A percentile compares a stretch with the other conserved stretches of the same genome.
phyloP scores from a whole-genome alignment of 495 filamentous ascomycete genomes.

The Astrothelium macrocarpum region DNA sequence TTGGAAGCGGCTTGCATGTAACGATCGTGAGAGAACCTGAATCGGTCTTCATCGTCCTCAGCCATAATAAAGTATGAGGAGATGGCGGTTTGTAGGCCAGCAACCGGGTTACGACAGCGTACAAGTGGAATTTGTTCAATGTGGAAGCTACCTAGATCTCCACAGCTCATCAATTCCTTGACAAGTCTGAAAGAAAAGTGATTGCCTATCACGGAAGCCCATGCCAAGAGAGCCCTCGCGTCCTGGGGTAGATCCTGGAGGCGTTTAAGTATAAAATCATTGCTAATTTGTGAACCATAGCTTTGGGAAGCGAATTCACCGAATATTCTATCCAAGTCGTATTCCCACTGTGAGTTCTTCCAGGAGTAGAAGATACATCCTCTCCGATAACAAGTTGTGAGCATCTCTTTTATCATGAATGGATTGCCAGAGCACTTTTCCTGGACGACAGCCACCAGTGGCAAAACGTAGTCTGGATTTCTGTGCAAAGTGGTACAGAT shows the following conservation, averaged over 20 bases:
- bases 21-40: constrained; percentile 72
- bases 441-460: constrained; percentile 63
- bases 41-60: constrained; percentile 66
- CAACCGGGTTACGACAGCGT: constrained; percentile 45
- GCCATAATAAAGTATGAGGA: constrained; percentile 67
- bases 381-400: constrained; percentile 77
- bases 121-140: constrained; percentile 17
- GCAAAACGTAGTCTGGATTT: constrained; percentile 48
- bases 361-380: constrained; percentile 79
- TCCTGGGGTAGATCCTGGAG: constrained; percentile 64
- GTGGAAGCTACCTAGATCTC: constrained; percentile 13
- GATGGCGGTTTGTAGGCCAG: constrained; percentile 67
- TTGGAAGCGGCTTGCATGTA: constrained; percentile 65
- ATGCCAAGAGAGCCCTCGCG: constrained; percentile 69
- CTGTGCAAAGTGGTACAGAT: constrained; percentile 63
- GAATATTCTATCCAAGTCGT: constrained; percentile 72
- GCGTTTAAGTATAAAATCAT: constrained; percentile 66
- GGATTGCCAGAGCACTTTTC: constrained; percentile 76
- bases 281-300: constrained; percentile 68
- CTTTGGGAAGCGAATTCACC: constrained; percentile 66
- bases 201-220: constrained; percentile 70
- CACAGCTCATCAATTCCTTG: constrained; percentile 62
- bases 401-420: constrained; percentile 82
- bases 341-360: constrained; percentile 69
- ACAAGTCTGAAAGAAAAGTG: constrained; percentile 72